Evolutionary conservation across 2,329 filamentous ascomycete species (phyloP), one percentile per base, ranked within the genome.

Genomic region (Ophiosphaerella herpotricha): DNA sequence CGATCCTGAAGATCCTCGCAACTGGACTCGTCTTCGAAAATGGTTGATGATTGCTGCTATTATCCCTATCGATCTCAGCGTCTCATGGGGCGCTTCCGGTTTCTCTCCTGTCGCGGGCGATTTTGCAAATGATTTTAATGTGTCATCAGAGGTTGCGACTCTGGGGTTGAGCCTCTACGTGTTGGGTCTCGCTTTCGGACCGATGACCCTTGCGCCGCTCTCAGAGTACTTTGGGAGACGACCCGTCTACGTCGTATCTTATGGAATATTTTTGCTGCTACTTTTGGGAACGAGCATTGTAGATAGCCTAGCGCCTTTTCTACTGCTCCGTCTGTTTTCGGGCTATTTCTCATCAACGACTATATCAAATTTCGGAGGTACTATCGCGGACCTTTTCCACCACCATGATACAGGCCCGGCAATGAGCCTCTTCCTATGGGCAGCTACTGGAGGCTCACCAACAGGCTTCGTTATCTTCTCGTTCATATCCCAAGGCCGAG

Each of bases 91-190:
- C 7, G 78, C 78, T 1, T 78, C 75, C 5, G 78, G 77, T 7
- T 80, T 77, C 58, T 79, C 76, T 2, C 77, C 78, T 1, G 75
- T 72, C 0, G 63, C 69, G 12, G 57, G 52, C n/a, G 74, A 76
- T 36, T 78, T 80, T 45, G 69, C 67, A 1, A 63, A 71, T 7
- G 73, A 77, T 13, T 75, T 80, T 48, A 63, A 66, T 11, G 63
- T 78, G 2, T 71, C 74, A 2, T 57, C 68, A 13, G 73, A 75
- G 36, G 61, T 78, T 16, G 75, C 73, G 1, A 77, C 75, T 0
- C 58, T 80, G 3, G 77, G 78, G 4, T 45, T 80, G 39, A 77
- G 74, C 38, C 61, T 80, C 42, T 80, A 79, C 49, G 70, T 80
- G 7, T 64, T 80, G 9, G 78, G 77, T 0, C 60, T 80, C 5